Evolutionary conservation across 1,139 yeast genomes (phyloP), one percentile per base, ranked within the genome.

Genomic region (Candida tetrigidarum): DNA sequence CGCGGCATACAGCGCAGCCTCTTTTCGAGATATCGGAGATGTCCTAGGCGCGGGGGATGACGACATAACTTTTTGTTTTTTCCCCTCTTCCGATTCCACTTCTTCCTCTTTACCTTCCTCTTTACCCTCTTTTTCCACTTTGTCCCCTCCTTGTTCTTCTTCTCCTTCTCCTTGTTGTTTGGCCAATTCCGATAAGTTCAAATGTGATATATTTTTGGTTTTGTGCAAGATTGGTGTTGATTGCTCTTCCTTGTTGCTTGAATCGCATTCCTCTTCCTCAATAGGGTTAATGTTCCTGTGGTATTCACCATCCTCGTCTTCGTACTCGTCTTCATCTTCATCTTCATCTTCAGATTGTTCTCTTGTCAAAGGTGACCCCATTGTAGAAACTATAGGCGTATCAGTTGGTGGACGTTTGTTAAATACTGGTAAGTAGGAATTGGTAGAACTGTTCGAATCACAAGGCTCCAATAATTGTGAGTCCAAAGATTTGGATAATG

Each of bases 361-460:
- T 30, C 62, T 55, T 20, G 67, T 65, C 19, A 63, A 62, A 0
- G 90, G 90, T 1, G 87, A 81, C 1, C 80, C 70, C 49, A 70
- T 65, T 10, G 73, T 66, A 30, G 86, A 81, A 4, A 78, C 80
- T 2, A 83, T 73, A 0, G 92, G 92, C 0, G 92, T 85, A 58
- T 85, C 92, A 37, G 85, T 83, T 45, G 82, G 65, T 0, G 92
- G 91, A 39, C 90, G 69, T 60, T 80, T 82, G 58, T 84, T 81
- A 62, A 85, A 85, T 46, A 71, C 83, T 0, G 89, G 87, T 38
- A 80, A 64, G 34, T 59, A 54, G 2, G 60, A 48, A 33, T 29
- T 44, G 2, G 39, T 26, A 8, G 52, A 49, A 34, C 33, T 39
- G 37, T 52, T 54, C 8, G 65, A 58, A 39, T 59, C 62, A 32